Evolutionary conservation across 2,329 filamentous ascomycete genomes (phyloP).

Genomic region (Ceratocystiopsis brevicomis): DNA sequence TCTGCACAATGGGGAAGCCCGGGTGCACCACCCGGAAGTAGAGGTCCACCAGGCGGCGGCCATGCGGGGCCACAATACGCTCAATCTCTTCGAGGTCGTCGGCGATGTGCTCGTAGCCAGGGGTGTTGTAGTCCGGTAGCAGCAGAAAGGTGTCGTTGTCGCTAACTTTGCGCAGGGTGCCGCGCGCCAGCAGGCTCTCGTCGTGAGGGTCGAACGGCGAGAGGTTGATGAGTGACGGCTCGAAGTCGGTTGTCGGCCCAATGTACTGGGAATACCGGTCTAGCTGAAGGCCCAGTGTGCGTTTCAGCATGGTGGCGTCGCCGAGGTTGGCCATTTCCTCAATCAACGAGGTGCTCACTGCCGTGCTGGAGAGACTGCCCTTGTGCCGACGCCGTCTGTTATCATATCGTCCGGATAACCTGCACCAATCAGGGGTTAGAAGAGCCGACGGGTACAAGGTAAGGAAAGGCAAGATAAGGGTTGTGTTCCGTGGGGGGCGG

Average conservation of each 20-base stretch:
- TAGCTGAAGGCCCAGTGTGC: constrained; percentile 55
- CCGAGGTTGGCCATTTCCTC: constrained; percentile 56
- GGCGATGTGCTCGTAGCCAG: constrained; percentile 49
- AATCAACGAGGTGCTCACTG: constrained; percentile 41
- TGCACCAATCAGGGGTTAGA: constrained; percentile 33
- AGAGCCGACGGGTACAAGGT: constrained; percentile 4
- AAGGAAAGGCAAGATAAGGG: not conserved
- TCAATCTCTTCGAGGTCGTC: constrained; percentile 53
- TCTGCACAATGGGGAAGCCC: constrained; percentile 66
- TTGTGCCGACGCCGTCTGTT: constrained; percentile 34
- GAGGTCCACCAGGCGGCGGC: constrained; percentile 43
- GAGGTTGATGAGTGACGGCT: constrained; percentile 64
- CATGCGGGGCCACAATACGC: constrained; percentile 43
- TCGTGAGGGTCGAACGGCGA: constrained; percentile 66
- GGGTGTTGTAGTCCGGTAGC: constrained; percentile 54
- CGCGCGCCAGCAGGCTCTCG: constrained; percentile 54
- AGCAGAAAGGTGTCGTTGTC: constrained; percentile 64
- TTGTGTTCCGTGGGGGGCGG: no score
- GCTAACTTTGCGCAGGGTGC: constrained; percentile 56
- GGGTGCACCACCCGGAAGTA: constrained; percentile 72
- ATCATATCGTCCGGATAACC: constrained; percentile 37
- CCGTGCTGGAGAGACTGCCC: constrained; percentile 41
- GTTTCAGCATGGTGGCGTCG: constrained; percentile 44
- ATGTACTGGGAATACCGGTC: constrained; percentile 71
- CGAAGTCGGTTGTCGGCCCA: constrained; percentile 65